Conservation (phyloP, 768 basidiomycete genomes). For the Tubosaeta sp. region DNA sequence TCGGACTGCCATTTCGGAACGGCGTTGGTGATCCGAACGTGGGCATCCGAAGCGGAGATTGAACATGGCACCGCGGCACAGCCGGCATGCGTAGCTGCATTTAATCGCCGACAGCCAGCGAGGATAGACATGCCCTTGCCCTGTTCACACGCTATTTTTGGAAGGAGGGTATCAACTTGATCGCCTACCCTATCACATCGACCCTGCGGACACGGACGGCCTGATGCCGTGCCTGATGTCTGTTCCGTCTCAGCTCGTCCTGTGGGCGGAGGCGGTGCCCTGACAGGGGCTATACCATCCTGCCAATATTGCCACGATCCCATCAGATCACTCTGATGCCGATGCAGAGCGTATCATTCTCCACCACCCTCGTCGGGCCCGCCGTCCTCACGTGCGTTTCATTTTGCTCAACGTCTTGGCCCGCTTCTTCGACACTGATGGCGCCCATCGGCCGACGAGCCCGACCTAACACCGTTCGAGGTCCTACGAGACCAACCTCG, state of each 20-base stretch:
- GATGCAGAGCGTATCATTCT: no score
- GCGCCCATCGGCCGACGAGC: no score
- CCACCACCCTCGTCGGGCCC: no score
- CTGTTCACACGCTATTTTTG: background rate
- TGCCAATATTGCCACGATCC: no score
- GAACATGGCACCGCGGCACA: constrained; percentile 29
- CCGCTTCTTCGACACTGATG: background rate
- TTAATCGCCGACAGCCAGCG: constrained; percentile 33
- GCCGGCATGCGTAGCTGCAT: constrained; percentile 21
- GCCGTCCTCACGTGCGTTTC: no score
- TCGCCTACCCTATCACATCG: constrained; percentile 36
- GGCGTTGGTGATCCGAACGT: constrained; percentile 30
- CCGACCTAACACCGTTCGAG: no score
- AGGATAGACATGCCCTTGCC: constrained; percentile 22
- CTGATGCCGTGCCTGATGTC: no score
- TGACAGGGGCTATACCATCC: no score
- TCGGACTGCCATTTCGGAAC: constrained; percentile 20
- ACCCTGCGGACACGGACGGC: constrained; percentile 19
- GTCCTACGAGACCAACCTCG: no score
- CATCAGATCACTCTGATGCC: no score
- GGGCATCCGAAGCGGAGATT: constrained; percentile 24
- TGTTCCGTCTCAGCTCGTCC: no score
- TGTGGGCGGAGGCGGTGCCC: no score
- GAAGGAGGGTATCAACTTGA: constrained; percentile 28
- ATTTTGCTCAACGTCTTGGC: background rate